Evolutionary conservation across 1,139 yeast species (phyloP), one percentile per base, ranked within the genome.

Genomic region (Diutina siamensis): DNA sequence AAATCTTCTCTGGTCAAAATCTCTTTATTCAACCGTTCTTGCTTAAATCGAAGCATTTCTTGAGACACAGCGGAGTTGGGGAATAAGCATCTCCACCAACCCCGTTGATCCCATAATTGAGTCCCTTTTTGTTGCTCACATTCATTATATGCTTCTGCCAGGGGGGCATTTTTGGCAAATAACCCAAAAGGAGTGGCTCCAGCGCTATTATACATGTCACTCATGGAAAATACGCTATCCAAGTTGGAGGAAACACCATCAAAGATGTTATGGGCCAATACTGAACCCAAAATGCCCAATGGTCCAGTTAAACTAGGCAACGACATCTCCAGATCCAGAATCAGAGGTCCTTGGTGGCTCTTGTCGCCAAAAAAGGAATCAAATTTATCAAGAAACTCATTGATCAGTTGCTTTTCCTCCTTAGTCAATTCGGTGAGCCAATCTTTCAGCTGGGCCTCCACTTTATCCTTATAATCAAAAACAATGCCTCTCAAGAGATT

Each of bases 11-110:
- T 76, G 38, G 80, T 70, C 51, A 80, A 54, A 17, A 72, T 68
- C 31, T 58, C 59, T 25, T 55, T 1, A 59, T 54, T 40, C 55
- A 57, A 20, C 45, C 45, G 25, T 53, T 49, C 42, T 12, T 58
- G 53, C 57, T 66, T 68, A 48, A 56, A 55, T 34, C 55, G 55
- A 53, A 68, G 59, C 21, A 60, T 51, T 44, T 61, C 63, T 28
- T 63, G 58, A 0, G 70, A 64, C 19, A 79, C 68, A 33, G 63
- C 67, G 18, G 71, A 59, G 48, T 71, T 70, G 27, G 95, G 95
- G 63, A 88, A 83, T 47, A 88, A 65, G 62, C 97, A 88, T 56
- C 88, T 73, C 96, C 96, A 88, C 60, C 78, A 74, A 0, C 96
- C 96, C 41, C 72, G 67, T 18, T 76, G 64, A 55, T 84, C 92